Evolutionary conservation across 2,329 filamentous ascomycete species (phyloP).

Genomic region (Penicillium olsonii): DNA sequence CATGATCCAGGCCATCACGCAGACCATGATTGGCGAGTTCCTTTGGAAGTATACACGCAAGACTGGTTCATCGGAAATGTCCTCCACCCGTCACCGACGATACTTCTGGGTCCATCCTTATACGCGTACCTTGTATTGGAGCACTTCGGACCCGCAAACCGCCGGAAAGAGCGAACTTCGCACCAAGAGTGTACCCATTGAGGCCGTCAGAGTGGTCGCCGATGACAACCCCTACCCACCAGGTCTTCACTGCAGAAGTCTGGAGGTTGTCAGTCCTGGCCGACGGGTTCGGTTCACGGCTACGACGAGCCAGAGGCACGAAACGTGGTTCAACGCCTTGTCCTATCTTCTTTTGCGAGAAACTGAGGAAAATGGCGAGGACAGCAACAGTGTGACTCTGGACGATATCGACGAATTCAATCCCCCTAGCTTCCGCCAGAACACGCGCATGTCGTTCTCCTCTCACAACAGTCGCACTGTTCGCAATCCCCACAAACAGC

Average conservation of each 20-base stretch:
- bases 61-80: conserved; percentile 83
- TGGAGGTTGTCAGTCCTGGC: conserved; percentile 86
- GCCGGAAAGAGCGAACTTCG: conserved; percentile 76
- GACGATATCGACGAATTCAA: conserved; percentile 79
- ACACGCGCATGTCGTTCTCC: conserved; percentile 65
- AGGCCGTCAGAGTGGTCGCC: conserved; percentile 85
- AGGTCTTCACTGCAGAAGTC: conserved; percentile 88
- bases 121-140: conserved; percentile 96
- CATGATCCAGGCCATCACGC: conserved; percentile 98
- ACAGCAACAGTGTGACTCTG: conserved; percentile 59
- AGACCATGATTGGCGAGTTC: conserved; percentile 99
- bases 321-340: conserved; percentile 97
- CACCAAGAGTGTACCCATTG: conserved; percentile 89
- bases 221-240: conserved; percentile 96
- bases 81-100: conserved; percentile 82
- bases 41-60: conserved; percentile 99
- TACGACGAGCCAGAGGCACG: conserved; percentile 87
- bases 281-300: conserved; percentile 92
- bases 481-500: conserved; percentile 63
- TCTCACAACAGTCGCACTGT: conserved; percentile 78
- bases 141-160: conserved; percentile 78
- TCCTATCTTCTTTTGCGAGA: conserved; percentile 87
- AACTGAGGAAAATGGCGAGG: conserved; percentile 58
- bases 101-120: conserved; percentile 99
- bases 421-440: conserved; percentile 63